Percentiles rank a stretch among this genome's conserved stretches.
Conservation (phyloP, 805 yeast species). For the Blastobotrys peoriensis region DNA sequence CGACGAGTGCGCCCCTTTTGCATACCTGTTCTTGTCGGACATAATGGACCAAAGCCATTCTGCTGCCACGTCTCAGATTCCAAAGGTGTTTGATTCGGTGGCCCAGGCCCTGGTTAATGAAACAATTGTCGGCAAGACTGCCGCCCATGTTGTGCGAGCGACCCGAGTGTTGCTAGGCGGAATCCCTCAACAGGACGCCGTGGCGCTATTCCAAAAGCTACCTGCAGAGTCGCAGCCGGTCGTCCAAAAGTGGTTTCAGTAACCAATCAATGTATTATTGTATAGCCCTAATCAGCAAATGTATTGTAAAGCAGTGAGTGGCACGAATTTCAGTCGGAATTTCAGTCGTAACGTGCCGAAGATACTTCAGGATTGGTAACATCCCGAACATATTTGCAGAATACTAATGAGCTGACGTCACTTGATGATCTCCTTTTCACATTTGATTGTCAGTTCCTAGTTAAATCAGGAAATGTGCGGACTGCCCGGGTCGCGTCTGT, state of each 20-base stretch:
- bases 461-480: no score
- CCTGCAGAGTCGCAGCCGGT: constrained; percentile 56
- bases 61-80: constrained; percentile 46
- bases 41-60: constrained; percentile 65
- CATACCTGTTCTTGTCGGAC: constrained; percentile 68
- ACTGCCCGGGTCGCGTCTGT: no score
- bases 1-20: constrained; percentile 80
- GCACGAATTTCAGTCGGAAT: not conserved
- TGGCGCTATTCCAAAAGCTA: constrained; percentile 55
- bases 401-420: not conserved
- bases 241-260: constrained; percentile 50
- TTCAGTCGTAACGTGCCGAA: no score
- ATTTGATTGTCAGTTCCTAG: not conserved
- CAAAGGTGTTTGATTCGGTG: constrained; percentile 60
- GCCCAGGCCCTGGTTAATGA: constrained; percentile 68
- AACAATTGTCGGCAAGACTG: constrained; percentile 65
- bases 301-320: not conserved
- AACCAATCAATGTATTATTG: not conserved
- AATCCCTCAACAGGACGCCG: constrained; percentile 64
- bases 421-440: not conserved
- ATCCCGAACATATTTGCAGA: not conserved
- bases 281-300: not conserved
- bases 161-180: constrained; percentile 58
- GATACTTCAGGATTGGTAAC: no score
- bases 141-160: constrained; percentile 54